Base-by-base conservation (phyloP, 176 grass and related monocot genomes). In the Panicum miliaceum region DNA sequence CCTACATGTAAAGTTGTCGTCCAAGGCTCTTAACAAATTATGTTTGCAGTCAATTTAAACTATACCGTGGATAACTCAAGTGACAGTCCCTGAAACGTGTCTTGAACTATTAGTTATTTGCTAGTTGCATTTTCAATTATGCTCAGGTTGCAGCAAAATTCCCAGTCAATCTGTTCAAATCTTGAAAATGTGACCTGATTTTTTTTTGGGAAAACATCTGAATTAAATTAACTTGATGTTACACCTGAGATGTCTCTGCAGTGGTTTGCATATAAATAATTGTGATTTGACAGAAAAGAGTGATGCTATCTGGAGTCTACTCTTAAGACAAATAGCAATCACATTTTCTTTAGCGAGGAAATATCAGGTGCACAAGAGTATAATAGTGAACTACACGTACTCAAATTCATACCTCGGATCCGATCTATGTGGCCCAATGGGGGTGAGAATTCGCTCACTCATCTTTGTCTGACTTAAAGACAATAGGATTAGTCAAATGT, bases 111-210 rank as follows among this genome's bases (percentile, higher is more conserved):
- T 75, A 47, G 38, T 56, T 87, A 34, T 37, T 79, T 74, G 27
- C 23, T 34, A 18, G 26, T 79, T 79, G 15, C 36, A 56, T 64
- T 71, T 78, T 58, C 0, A 15, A 26, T 71, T 53, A 46, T 54
- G 42, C 70, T 71, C 59, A 58, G 35, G 43, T 53, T 71, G 51
- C 60, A 53, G 29, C 71, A 22, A 71, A 48, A 62, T 78, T 71
- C 11, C 37, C 7, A 60, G 29, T 20, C 67, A 69, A 14, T 56
- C n/a, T 41, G 41, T 77, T 61, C 52, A 60, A 60, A 68, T 3
- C 13, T 52, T 68, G 76, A 64, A 41, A 11, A 20, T 14, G 1
- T 26, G 35, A 65, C 35, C 37, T 65, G 61, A 45, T 56, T 73
- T 74, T 22, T 9, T 12, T 27, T 73, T 51, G 25, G 1, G 1